phyloP scores from a whole-genome alignment of 805 yeast species.

The Myxozyma neotropica region DNA sequence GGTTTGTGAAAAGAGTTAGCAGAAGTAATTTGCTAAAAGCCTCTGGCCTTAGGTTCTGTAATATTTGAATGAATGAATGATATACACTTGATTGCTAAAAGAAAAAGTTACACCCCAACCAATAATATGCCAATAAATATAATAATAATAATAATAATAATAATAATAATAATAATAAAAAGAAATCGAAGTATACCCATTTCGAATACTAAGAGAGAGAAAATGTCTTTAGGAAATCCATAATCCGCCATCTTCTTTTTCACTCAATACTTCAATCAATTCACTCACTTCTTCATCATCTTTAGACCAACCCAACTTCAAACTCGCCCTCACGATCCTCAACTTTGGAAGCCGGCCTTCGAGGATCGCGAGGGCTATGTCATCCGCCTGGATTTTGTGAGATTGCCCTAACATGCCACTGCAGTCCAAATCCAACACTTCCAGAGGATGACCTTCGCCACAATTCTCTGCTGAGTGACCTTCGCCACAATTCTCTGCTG shows the following conservation, averaged over 20 bases:
- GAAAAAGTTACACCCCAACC: background rate
- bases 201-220: background rate
- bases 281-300: conserved; percentile 61
- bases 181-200: background rate
- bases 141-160: background rate
- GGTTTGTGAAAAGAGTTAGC: conserved; percentile 49
- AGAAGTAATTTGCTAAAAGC: conserved; percentile 57
- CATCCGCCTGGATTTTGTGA: conserved; percentile 82
- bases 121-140: background rate
- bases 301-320: conserved; percentile 78
- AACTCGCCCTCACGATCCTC: conserved; percentile 64
- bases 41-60: conserved; percentile 58
- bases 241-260: conserved; percentile 75
- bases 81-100: background rate
- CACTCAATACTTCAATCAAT: conserved; percentile 69
- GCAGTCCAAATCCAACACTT: conserved; percentile 69
- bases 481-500: conserved; percentile 42
- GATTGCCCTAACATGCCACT: conserved; percentile 84
- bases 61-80: conserved; percentile 9
- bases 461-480: conserved; percentile 45
- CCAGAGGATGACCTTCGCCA: conserved; percentile 54
- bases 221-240: conserved; percentile 44
- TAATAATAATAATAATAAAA: background rate
- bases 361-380: conserved; percentile 77
- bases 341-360: conserved; percentile 76